phyloP scores from a whole-genome alignment of 2,329 filamentous ascomycete genomes.

The Penicillium sp. region DNA sequence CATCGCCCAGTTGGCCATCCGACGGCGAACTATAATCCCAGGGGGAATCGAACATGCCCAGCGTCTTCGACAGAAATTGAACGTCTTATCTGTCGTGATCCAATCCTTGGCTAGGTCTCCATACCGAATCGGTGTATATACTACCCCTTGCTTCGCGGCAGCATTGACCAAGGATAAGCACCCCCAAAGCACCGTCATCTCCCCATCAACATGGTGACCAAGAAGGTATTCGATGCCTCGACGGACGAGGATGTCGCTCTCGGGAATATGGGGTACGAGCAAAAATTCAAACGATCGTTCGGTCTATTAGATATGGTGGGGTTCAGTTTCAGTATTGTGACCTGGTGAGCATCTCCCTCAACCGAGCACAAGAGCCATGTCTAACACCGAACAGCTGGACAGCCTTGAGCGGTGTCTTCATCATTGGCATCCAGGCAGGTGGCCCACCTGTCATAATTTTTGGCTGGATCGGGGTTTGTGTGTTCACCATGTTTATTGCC shows the following conservation, averaged over 20 bases:
- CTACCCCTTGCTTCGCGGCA: background rate
- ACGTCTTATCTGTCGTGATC: background rate
- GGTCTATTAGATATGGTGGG: constrained; percentile 56
- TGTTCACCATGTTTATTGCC: constrained; percentile 51
- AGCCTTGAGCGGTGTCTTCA: constrained; percentile 54
- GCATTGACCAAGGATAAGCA: background rate
- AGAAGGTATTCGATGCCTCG: constrained; percentile 11
- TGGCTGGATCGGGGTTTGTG: constrained; percentile 55
- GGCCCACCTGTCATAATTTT: constrained; percentile 59
- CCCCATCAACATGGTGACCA: background rate
- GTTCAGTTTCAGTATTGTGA: constrained; percentile 58
- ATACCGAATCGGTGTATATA: background rate
- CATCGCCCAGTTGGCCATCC: too few species aligned
- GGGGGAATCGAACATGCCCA: background rate
- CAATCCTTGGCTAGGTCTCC: background rate
- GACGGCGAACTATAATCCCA: too few species aligned
- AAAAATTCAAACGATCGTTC: constrained; percentile 56
- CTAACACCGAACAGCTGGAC: constrained; percentile 45
- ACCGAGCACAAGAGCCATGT: background rate
- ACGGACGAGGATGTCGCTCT: constrained; percentile 30
- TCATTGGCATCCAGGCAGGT: constrained; percentile 54
- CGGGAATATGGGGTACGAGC: constrained; percentile 34
- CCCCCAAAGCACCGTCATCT: too few species aligned
- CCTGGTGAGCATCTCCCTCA: constrained; percentile 34
- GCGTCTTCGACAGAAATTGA: background rate